Percentiles rank a stretch among this genome's conserved stretches.
These are phyloP conservation scores for Drechslerella dactyloides DNA, from an alignment of 2,329 filamentous ascomycete genomes.

Conservation along the genomic window DNA sequence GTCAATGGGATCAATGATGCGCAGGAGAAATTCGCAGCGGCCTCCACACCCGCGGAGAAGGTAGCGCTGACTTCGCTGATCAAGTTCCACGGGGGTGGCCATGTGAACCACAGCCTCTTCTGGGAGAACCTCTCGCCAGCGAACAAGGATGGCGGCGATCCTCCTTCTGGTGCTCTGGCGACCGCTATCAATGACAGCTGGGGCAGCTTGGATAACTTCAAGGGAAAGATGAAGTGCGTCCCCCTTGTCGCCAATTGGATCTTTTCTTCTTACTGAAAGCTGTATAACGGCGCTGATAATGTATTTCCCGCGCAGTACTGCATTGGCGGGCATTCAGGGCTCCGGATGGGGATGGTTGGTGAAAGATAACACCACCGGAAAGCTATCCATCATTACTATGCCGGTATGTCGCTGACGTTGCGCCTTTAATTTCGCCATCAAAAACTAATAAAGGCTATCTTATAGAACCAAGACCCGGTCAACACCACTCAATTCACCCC, in stretches of 20 bases:
- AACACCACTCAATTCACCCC: conserved; percentile 77
- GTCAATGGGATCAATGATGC: conserved; percentile 87
- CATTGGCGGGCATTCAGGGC: conserved; percentile 68
- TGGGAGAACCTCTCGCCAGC: conserved; percentile 74
- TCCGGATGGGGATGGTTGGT: conserved; percentile 67
- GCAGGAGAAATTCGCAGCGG: conserved; percentile 71
- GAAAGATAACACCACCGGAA: conserved; percentile 64
- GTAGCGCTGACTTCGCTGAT: conserved; percentile 66
- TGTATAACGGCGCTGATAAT: too few relatives aligned
- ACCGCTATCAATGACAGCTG: conserved; percentile 59
- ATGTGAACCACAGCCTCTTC: conserved; percentile 72
- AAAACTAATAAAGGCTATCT: conserved; percentile 3
- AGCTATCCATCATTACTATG: conserved; percentile 71
- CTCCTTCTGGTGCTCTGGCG: conserved; percentile 63
- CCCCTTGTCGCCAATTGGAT: neutral
- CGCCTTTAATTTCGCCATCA: neutral
- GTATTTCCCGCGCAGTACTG: conserved; percentile 57
- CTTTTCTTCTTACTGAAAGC: neutral
- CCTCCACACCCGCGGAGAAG: conserved; percentile 64
- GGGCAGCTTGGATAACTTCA: conserved; percentile 64
- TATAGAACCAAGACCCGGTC: conserved; percentile 82
- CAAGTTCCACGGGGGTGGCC: conserved; percentile 71
- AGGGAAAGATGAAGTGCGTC: conserved; percentile 64
- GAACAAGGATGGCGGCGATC: conserved; percentile 69
- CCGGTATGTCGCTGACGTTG: conserved; percentile 60